Conservation (phyloP, 148 eudicot species). For the Vaccinium darrowii region DNA sequence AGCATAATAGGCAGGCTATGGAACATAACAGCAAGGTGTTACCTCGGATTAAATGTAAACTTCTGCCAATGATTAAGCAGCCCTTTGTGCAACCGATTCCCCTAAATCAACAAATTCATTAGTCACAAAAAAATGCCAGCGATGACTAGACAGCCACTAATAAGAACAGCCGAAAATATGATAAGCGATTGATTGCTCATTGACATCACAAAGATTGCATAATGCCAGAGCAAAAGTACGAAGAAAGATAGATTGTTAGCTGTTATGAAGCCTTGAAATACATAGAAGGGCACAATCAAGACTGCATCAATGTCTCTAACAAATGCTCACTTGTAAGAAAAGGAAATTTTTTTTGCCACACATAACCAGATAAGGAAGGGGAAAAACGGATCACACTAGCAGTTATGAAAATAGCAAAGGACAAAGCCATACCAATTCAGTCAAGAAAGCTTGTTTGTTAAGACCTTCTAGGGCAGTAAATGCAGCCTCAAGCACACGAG, state of each 20-base stretch:
- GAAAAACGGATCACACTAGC: not conserved
- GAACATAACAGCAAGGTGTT: slow-evolving; percentile 16
- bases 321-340: not conserved
- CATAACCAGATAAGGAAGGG: not conserved
- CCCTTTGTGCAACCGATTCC: slow-evolving; percentile 92
- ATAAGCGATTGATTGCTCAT: not conserved
- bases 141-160: not conserved
- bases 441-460: slow-evolving; percentile 93
- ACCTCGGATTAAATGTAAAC: slow-evolving; percentile 97
- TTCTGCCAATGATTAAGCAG: slow-evolving; percentile 92
- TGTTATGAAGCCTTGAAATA: slow-evolving; percentile 6
- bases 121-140: not conserved
- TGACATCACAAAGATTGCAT: not conserved
- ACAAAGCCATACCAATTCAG: slow-evolving; percentile 67
- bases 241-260: not conserved
- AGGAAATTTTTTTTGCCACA: not conserved
- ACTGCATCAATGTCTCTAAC: not conserved
- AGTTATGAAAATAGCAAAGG: slow-evolving; percentile 6
- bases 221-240: not conserved
- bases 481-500: slow-evolving; percentile 93
- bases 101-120: slow-evolving; percentile 40
- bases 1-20: slow-evolving; percentile 3
- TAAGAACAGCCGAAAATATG: not conserved
- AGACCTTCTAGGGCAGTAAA: slow-evolving; percentile 97
- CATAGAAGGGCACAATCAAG: not conserved